These are phyloP conservation scores for Ophiostoma piceae DNA, from an alignment of 2,329 filamentous ascomycete species.

Conservation along the genomic window DNA sequence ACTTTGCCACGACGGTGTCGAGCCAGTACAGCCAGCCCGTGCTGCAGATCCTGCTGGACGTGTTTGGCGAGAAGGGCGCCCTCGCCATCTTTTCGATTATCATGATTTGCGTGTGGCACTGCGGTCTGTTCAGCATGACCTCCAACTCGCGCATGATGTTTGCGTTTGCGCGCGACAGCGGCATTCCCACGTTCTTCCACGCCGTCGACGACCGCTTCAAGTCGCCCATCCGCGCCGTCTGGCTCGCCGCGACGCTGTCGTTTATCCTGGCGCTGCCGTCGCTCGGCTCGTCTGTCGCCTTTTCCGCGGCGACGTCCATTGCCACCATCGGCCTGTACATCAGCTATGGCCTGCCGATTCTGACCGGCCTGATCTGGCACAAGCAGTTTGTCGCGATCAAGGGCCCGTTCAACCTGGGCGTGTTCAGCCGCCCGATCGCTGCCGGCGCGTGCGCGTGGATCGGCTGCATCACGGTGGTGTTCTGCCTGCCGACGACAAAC, in stretches of 20 bases:
- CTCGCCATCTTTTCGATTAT: conserved; percentile 51
- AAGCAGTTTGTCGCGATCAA: conserved; percentile 45
- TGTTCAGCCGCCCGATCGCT: conserved; percentile 44
- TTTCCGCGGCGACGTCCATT: conserved; percentile 54
- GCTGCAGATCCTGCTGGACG: conserved; percentile 53
- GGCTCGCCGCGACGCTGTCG: conserved; percentile 49
- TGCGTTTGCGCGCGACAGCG: conserved; percentile 52
- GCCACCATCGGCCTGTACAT: conserved; percentile 56
- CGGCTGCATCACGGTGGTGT: conserved; percentile 50
- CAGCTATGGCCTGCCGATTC: conserved; percentile 53
- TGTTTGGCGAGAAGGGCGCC: conserved; percentile 51
- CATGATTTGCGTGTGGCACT: conserved; percentile 58
- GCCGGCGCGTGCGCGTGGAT: conserved; percentile 48
- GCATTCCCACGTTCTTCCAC: conserved; percentile 51
- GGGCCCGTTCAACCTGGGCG: conserved; percentile 51
- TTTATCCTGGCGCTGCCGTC: conserved; percentile 53
- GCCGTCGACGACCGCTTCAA: conserved; percentile 47
- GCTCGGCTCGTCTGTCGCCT: conserved; percentile 51
- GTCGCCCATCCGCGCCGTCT: conserved; percentile 49
- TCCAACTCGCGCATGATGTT: conserved; percentile 57
- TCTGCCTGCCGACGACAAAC: conserved; percentile 52
- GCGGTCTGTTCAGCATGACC: conserved; percentile 54
- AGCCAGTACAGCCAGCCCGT: conserved; percentile 48
- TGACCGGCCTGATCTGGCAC: conserved; percentile 50
- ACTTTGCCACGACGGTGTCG: conserved; percentile 46